Percentiles rank a stretch among this genome's conserved stretches.
These are phyloP conservation scores for Mortierella sp. DNA, from an alignment of 371 early-diverging fungal genomes.

Conservation along the genomic window DNA sequence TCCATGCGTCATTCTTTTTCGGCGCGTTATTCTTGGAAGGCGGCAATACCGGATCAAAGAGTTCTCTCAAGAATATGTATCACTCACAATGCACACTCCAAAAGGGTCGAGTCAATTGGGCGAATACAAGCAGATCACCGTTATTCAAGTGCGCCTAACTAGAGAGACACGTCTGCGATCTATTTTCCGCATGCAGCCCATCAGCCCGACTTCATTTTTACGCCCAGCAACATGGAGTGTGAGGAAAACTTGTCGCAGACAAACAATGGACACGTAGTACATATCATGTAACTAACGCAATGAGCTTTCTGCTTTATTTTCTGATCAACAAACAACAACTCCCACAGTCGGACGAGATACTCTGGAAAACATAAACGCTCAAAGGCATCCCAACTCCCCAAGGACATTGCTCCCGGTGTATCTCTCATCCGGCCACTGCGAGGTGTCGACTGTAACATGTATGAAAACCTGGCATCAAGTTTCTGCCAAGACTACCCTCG, in stretches of 20 bases:
- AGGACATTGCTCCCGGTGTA: constrained; percentile 73
- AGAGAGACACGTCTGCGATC: constrained; percentile 3
- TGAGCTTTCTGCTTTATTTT: neutral
- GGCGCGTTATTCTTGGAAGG: neutral
- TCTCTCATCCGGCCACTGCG: constrained; percentile 94
- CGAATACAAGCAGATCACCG: neutral
- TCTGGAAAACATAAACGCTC: constrained; percentile 61
- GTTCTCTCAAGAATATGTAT: no score
- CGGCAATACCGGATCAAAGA: neutral
- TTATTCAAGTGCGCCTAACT: neutral
- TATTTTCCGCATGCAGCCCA: constrained; percentile 8
- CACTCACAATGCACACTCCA: no score
- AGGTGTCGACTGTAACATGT: constrained; percentile 88
- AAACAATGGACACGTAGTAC: neutral
- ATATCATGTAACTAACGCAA: neutral
- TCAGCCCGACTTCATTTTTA: neutral
- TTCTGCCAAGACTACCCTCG: constrained; percentile 88
- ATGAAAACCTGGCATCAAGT: constrained; percentile 84
- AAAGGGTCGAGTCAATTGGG: neutral
- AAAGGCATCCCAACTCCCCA: constrained; percentile 61
- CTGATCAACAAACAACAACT: neutral
- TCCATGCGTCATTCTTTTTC: neutral
- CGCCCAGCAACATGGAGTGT: neutral
- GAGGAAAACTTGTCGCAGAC: neutral
- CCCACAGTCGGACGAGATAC: constrained; percentile 68